Percentiles rank a stretch among this genome's conserved stretches.
Conservation (phyloP, 176 grass and related monocot species). For the Elymus sibiricus region DNA sequence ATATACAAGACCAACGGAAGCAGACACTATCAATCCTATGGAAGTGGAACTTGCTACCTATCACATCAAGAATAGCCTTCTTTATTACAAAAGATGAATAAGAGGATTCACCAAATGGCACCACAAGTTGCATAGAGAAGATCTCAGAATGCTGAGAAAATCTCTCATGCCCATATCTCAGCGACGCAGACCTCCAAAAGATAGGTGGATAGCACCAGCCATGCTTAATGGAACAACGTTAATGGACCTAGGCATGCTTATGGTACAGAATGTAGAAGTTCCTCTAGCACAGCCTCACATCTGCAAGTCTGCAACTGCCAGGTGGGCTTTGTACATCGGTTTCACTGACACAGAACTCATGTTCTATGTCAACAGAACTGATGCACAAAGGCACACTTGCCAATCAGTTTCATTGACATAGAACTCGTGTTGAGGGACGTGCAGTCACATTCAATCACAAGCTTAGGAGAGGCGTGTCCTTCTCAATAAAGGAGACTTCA, state of each 20-base stretch:
- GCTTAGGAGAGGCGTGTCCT: not conserved
- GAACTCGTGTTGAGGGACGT: not conserved
- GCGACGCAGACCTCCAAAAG: not conserved
- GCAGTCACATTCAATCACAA: not conserved
- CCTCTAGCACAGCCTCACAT: not conserved
- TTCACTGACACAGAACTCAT: not conserved
- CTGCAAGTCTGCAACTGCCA: not conserved
- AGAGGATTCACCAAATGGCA: not conserved
- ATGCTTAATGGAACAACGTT: not conserved
- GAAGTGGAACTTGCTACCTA: not conserved
- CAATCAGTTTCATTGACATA: not conserved
- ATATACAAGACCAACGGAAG: not conserved
- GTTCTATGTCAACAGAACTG: constrained; percentile 2
- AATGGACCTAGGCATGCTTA: not conserved
- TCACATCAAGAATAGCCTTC: not conserved
- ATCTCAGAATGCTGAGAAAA: not conserved
- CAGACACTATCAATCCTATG: not conserved
- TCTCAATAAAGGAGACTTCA: constrained; percentile 1
- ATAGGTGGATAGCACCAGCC: not conserved
- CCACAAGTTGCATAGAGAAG: not conserved
- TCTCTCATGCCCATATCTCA: not conserved
- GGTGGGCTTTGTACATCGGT: not conserved
- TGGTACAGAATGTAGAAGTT: not conserved
- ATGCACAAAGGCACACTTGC: not conserved
- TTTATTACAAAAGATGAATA: not conserved